Base-by-base conservation (phyloP, 2,329 filamentous ascomycete species). In the Chrysoporthe austroafricana region DNA sequence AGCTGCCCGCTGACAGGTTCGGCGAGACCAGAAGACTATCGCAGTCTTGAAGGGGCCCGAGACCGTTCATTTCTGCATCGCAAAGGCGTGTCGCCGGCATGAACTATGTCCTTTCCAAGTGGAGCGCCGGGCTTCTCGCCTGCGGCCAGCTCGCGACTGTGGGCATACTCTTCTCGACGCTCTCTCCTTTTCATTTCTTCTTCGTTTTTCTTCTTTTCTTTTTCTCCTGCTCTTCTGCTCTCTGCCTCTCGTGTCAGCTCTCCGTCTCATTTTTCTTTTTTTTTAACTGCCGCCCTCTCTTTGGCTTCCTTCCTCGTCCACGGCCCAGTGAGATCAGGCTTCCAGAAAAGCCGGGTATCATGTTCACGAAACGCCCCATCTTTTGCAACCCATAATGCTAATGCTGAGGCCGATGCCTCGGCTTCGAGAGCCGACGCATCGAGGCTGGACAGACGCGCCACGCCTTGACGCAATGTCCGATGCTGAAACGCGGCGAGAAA, bases 291-390 rank as follows among this genome's bases (percentile, higher is more conserved):
- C 43, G 48, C 46, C 39, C n/a, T 16, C 6, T 32, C 56, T 52
- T 39, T 62, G 57, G 13, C 21, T 63, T 43, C 36, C 52, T 43
- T 7, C 4, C 44, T 62, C 16, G 11, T 14, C 26, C 21, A 5
- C 11, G 11, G 43, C 64, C 14, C 48, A 46, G 56, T 50, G 54
- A 60, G 50, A 70, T 60, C 62, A 63, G 63, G 62, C 62, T 63
- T 54, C 32, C 32, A 14, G 62, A 50, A 39, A 70, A 66, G 54
- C 52, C 52, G 68, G 68, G 66, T 70, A 70, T 70, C 68, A 68
- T 66, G 62, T 57, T 48, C 59, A 58, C 46, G 39, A 42, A 68
- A 65, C 66, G 68, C 68, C 66, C 56, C 63, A 66, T 66, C 58
- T 68, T 68, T 58, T 18, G 32, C 46, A 52, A 46, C 26, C 46